Evolutionary conservation across 2,329 filamentous ascomycete species (phyloP).

Genomic region (Pseudogymnoascus destructans): DNA sequence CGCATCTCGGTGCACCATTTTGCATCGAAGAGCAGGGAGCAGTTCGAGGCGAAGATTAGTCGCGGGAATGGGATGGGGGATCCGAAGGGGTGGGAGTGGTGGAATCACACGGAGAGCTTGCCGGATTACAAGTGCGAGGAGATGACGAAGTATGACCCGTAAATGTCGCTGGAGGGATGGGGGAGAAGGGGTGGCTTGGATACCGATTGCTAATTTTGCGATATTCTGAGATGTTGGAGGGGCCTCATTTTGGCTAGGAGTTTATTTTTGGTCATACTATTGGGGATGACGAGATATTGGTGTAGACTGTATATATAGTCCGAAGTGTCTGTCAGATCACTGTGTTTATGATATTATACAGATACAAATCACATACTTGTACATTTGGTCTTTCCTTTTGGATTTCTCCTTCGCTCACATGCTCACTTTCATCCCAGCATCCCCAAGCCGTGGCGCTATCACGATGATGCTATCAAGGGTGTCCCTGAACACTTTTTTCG

Average conservation of each 20-base stretch:
- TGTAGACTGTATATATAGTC: background rate
- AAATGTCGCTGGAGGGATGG: background rate
- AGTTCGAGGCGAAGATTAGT: slow-evolving; percentile 24
- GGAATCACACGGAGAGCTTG: slow-evolving; percentile 20
- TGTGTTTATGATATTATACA: background rate
- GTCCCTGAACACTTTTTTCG: background rate
- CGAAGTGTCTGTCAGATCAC: background rate
- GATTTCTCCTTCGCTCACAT: background rate
- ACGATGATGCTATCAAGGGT: background rate
- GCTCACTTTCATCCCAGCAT: background rate
- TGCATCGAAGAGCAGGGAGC: slow-evolving; percentile 25
- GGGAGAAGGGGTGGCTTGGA: background rate
- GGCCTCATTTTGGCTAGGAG: background rate
- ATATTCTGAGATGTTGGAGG: background rate
- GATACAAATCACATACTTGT: background rate
- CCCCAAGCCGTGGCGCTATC: background rate
- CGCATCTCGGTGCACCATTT: slow-evolving; percentile 26
- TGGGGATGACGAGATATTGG: background rate
- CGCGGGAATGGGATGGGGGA: slow-evolving; percentile 21
- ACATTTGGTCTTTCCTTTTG: background rate
- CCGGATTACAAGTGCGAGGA: slow-evolving; percentile 20
- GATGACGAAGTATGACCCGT: slow-evolving; percentile 20
- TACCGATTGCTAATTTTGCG: background rate
- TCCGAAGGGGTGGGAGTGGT: slow-evolving; percentile 19
- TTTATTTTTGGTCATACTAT: background rate